Base-by-base conservation (phyloP, 2,329 filamentous ascomycete species). In the Ceratocystis diversiconidia region DNA sequence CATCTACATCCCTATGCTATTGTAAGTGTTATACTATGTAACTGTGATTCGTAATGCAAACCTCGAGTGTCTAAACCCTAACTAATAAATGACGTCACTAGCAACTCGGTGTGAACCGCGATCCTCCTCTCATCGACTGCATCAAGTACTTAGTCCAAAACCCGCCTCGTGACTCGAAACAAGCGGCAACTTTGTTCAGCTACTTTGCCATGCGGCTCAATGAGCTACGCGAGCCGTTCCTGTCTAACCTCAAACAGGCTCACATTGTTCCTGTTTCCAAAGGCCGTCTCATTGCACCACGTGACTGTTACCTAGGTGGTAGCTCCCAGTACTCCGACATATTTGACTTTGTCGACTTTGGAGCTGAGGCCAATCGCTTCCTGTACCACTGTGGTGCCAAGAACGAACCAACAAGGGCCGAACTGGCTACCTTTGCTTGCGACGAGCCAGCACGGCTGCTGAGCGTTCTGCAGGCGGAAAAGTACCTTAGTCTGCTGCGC, bases 261-360 rank as follows among this genome's bases (percentile, higher is more conserved):
- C 75, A 78, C 0, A 89, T 96, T 66, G 85, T 96, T 1, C 92
- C 92, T 0, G 81, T 94, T 10, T 70, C 61, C 17, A 67, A 62
- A 30, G 65, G 64, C 15, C 65, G 65, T 15, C 60, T 66, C 15
- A 63, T 63, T 28, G 48, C 65, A 12, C 68, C 68, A 1, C 64
- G 50, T 12, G 65, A 67, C 22, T 69, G 68, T 69, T 99, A 96
- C 73, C 79, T 99, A 1, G 94, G 94, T 7, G 86, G 69, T 32
- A 85, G 81, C 5, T 73, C 76, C 1, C 80, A 79, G 6, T 99
- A 95, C 71, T 88, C 85, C 10, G 89, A 95, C 41, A 95, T 99
- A 41, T 96, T 99, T 70, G 91, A 97, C 73, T 99, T 96, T 74
- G 92, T 97, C 15, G 89, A 97, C 73, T 99, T 96, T 76, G 91